These are phyloP conservation scores for Plenodomus lindquistii DNA, from an alignment of 2,329 filamentous ascomycete species.

Conservation along the genomic window DNA sequence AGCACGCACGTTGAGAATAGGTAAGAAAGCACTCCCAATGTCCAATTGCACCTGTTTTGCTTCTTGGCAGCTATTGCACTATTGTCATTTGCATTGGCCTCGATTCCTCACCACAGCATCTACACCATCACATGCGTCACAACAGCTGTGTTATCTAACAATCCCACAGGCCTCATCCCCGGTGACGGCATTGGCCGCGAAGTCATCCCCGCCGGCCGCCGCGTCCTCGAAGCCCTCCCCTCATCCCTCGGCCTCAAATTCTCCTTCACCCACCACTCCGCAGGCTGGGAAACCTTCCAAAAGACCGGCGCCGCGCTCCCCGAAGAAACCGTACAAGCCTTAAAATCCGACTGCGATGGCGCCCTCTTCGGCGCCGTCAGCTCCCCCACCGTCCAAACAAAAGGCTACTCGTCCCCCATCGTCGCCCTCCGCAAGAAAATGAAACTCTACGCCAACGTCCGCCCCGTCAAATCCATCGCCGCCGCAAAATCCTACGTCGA, in stretches of 20 bases:
- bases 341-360: slow-evolving; percentile 90
- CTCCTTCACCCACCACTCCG: slow-evolving; percentile 89
- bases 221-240: slow-evolving; percentile 89
- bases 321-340: slow-evolving; percentile 84
- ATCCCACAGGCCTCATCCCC: slow-evolving; percentile 78
- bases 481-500: slow-evolving; percentile 74
- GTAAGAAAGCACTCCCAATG: slow-evolving; percentile 8
- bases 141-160: not conserved
- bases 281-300: slow-evolving; percentile 93
- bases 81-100: not conserved
- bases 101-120: slow-evolving; percentile 1
- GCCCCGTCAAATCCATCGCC: slow-evolving; percentile 83
- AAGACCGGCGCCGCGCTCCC: slow-evolving; percentile 85
- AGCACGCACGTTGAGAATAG: slow-evolving; percentile 37
- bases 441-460: slow-evolving; percentile 95
- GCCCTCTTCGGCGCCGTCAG: slow-evolving; percentile 94
- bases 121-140: not conserved
- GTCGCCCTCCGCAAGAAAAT: slow-evolving; percentile 95
- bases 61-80: not conserved
- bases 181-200: slow-evolving; percentile 98
- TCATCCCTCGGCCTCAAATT: slow-evolving; percentile 90
- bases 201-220: slow-evolving; percentile 91
- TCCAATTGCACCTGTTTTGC: slow-evolving; percentile 1
- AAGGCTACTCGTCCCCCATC: slow-evolving; percentile 95
- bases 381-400: slow-evolving; percentile 85